Base-by-base conservation (phyloP, 2,329 filamentous ascomycete genomes). In the Penicillium thymicola region DNA sequence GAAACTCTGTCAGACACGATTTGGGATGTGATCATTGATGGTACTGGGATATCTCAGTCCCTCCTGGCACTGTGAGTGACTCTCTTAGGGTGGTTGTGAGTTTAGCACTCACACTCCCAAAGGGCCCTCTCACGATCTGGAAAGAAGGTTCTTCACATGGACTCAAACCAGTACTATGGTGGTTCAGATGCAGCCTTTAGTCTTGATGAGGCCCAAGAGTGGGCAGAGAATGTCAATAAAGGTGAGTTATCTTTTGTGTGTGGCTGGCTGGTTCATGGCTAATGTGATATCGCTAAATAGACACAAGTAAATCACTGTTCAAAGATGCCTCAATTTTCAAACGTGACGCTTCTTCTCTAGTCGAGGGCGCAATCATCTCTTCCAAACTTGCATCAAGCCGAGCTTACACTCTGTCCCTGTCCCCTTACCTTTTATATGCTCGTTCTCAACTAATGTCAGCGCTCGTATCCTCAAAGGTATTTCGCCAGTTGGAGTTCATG, bases 91-190 rank as follows among this genome's bases (percentile, higher is more conserved):
- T 71, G 40, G 51, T 32, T 40, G 48, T 23, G 51, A 40, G 51
- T 32, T 55, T 38, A 78, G 78, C 84, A 91, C 86, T 75, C 76
- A 59, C 60, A 76, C 71, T 69, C 74, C 71, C 68, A 61, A 64
- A 97, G 93, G 82, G 89, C 93, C 68, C 83, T 97, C 67, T 97
- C 93, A 65, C 88, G 92, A 70, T 96, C 92, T 60, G 88, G 87
- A 71, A 96, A 96, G 81, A 94, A 90, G 68, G 85, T 97, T 64
- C 83, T 97, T 58, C 93, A 97, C 73, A 79, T 97, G 71, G 93
- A 97, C 72, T 83, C 84, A 61, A 92, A 96, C 77, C 82, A 86
- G 60, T 96, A 90, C 75, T 97, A 97, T 76, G 93, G 93, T 67
- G 89, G 89, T 51, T 74, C 87, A 38, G 91, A 96, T 71, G 92